Percentiles rank a stretch among this genome's conserved stretches.
phyloP scores from a whole-genome alignment of 1,284 basidiomycete genomes.

The Melampsora larici-populina region DNA sequence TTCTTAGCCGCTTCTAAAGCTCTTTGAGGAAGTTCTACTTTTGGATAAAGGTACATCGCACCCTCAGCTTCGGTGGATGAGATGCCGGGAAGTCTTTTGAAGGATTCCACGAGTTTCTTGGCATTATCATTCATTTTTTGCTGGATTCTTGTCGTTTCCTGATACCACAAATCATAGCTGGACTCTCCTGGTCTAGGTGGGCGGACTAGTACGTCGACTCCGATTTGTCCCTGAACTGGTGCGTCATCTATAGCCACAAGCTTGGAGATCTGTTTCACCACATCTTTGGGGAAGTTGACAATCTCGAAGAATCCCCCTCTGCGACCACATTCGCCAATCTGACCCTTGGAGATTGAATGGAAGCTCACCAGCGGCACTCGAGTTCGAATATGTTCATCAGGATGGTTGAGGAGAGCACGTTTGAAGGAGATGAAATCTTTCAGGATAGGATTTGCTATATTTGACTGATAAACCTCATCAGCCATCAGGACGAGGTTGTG shows the following conservation, averaged over 20 bases:
- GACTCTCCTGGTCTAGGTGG: conserved; percentile 72
- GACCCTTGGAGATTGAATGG: conserved; percentile 93
- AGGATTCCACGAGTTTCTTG: conserved; percentile 67
- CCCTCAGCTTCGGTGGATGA: conserved; percentile 84
- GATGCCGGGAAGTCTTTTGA: conserved; percentile 74
- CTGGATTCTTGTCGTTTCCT: conserved; percentile 76
- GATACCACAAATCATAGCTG: conserved; percentile 72
- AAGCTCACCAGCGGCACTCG: conserved; percentile 70
- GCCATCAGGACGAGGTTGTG: conserved; percentile 82
- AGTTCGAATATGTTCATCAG: conserved; percentile 60
- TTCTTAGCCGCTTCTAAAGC: conserved; percentile 70
- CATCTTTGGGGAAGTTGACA: conserved; percentile 70
- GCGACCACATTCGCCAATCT: conserved; percentile 86
- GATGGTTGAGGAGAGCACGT: conserved; percentile 62
- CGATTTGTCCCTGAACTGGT: conserved; percentile 81
- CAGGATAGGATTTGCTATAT: conserved; percentile 67
- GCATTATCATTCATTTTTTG: conserved; percentile 69
- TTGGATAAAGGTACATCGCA: conserved; percentile 81
- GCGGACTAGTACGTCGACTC: conserved; percentile 82
- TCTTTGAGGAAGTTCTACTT: conserved; percentile 66
- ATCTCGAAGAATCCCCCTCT: conserved; percentile 91
- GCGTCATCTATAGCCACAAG: conserved; percentile 85
- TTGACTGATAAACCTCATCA: conserved; percentile 91
- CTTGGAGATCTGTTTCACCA: conserved; percentile 85
- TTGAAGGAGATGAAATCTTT: conserved; percentile 89